phyloP scores from a whole-genome alignment of 164 flowering plant species.

The Vitis labrusca region DNA sequence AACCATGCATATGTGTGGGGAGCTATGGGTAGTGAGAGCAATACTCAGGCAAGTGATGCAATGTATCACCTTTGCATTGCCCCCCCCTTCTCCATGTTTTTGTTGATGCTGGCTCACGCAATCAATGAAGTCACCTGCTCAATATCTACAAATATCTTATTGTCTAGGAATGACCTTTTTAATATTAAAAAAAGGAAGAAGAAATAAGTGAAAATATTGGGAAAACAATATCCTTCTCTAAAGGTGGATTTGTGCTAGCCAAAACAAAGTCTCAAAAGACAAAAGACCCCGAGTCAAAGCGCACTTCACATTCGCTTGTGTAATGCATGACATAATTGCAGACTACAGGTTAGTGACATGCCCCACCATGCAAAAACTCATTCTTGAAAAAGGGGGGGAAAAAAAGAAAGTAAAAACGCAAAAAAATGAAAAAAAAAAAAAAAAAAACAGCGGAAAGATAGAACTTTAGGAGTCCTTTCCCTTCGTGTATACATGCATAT shows the following conservation, averaged over 20 bases:
- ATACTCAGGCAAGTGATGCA: neutral
- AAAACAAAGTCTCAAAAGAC: neutral
- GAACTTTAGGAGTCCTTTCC: too few species aligned
- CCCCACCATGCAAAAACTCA: neutral
- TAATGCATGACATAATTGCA: neutral
- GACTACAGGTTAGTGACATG: neutral
- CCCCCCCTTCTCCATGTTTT: too few species aligned
- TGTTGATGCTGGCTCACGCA: conserved; percentile 23
- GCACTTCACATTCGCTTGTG: neutral
- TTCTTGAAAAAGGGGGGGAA: too few species aligned
- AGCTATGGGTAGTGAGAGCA: too few species aligned
- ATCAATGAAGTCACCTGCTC: conserved; percentile 23
- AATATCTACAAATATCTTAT: conserved; percentile 17
- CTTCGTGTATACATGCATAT: too few species aligned
- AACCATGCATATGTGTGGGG: too few species aligned
- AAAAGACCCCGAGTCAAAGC: neutral
- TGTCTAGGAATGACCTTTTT: conserved; percentile 3
- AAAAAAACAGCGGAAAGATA: too few species aligned
- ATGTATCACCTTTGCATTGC: neutral
- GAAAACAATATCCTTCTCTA: too few species aligned
- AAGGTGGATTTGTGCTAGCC: too few species aligned
- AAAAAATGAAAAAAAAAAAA: too few species aligned
- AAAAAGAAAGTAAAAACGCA: too few species aligned
- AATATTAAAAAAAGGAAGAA: neutral
- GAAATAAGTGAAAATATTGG: neutral